These are phyloP conservation scores for Prunus campanulata DNA, from an alignment of 306 rosid genomes.

Conservation along the genomic window DNA sequence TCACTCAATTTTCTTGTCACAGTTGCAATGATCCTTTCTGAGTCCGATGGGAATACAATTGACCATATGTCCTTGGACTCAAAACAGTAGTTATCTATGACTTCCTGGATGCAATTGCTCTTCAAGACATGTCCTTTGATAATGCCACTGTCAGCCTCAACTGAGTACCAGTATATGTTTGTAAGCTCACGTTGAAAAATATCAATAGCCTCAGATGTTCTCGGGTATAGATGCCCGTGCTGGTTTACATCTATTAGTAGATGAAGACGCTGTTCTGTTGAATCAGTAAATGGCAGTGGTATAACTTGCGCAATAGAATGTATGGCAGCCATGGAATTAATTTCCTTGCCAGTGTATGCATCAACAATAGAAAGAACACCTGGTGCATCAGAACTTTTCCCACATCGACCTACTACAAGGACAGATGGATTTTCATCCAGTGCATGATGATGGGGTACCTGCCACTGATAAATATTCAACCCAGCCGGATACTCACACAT, in stretches of 20 bases:
- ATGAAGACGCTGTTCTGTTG: slow-evolving; percentile 89
- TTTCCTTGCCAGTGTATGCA: slow-evolving; percentile 73
- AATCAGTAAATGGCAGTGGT: slow-evolving; percentile 83
- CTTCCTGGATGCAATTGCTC: slow-evolving; percentile 50
- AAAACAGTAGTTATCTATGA: slow-evolving; percentile 67
- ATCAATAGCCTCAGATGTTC: slow-evolving; percentile 71
- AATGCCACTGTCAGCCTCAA: slow-evolving; percentile 66
- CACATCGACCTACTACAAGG: slow-evolving; percentile 78
- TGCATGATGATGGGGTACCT: slow-evolving; percentile 93
- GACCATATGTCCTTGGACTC: slow-evolving; percentile 82
- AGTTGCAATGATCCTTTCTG: slow-evolving; percentile 85
- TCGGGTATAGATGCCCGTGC: slow-evolving; percentile 74
- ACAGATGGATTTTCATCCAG: slow-evolving; percentile 90
- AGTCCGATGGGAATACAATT: slow-evolving; percentile 79
- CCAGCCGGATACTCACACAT: slow-evolving; percentile 64
- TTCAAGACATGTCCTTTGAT: slow-evolving; percentile 86
- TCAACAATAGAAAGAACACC: slow-evolving; percentile 83
- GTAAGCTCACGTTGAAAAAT: slow-evolving; percentile 67
- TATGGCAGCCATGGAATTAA: slow-evolving; percentile 44
- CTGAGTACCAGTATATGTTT: slow-evolving; percentile 93
- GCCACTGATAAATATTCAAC: slow-evolving; percentile 93
- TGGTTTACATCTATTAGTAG: slow-evolving; percentile 61
- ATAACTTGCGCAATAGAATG: slow-evolving; percentile 72
- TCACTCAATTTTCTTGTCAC: slow-evolving; percentile 70
- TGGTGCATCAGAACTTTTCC: slow-evolving; percentile 54